Percentiles rank a stretch among this genome's conserved stretches.
These are phyloP conservation scores for Micractinium conductrix DNA, from an alignment of 139 green algal species.

Conservation along the genomic window DNA sequence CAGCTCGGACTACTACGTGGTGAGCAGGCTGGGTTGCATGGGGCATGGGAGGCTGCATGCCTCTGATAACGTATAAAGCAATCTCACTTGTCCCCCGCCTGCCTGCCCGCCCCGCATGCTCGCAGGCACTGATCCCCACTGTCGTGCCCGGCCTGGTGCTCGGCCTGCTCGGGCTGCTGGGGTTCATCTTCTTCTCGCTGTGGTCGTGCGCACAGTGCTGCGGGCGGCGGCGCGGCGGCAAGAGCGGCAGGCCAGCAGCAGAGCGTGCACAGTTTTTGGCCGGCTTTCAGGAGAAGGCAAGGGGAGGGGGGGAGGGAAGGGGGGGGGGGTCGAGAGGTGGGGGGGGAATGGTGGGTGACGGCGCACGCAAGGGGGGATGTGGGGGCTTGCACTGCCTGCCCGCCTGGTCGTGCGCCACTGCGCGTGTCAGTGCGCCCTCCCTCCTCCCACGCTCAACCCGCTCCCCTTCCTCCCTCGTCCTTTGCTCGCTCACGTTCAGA, in stretches of 20 bases:
- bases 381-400: too few relatives aligned
- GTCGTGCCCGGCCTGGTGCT: slow-evolving; percentile 42
- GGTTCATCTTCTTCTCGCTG: slow-evolving; percentile 31
- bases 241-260: neutral
- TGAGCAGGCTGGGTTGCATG: neutral
- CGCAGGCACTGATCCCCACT: slow-evolving; percentile 33
- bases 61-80: too few relatives aligned
- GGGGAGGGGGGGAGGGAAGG: too few relatives aligned
- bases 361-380: too few relatives aligned
- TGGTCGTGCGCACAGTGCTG: slow-evolving; percentile 24
- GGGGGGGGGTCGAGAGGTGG: too few relatives aligned
- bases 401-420: neutral
- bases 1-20: neutral
- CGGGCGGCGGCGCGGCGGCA: neutral
- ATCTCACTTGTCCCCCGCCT: neutral
- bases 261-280: neutral
- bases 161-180: slow-evolving; percentile 20
- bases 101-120: neutral
- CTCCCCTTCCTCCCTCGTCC: neutral
- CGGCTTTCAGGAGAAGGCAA: neutral
- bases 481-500: neutral
- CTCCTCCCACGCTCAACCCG: neutral
- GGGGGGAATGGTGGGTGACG: too few relatives aligned
- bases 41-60: neutral
- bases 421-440: neutral